Percentiles rank a stretch among this genome's conserved stretches.
These are phyloP conservation scores for Talaromyces sp. DNA, from an alignment of 2,329 filamentous ascomycete genomes.

Conservation along the genomic window DNA sequence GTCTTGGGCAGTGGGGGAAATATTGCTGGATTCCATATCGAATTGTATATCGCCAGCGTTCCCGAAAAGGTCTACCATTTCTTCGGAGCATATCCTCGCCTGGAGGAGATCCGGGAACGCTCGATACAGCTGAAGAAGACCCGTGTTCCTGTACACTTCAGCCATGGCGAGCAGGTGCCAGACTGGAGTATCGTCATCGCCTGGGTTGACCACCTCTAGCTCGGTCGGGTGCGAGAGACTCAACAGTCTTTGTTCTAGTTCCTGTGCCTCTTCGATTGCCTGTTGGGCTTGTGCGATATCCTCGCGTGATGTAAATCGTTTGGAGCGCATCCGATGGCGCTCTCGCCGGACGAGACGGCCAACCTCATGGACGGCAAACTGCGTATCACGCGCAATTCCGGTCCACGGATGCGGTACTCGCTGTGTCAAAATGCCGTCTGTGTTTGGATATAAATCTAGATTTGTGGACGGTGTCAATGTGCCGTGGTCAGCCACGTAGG, in stretches of 20 bases:
- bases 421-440: slow-evolving; percentile 27
- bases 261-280: slow-evolving; percentile 31
- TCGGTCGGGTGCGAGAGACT: slow-evolving; percentile 42
- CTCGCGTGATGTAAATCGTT: slow-evolving; percentile 32
- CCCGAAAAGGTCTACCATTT: neutral
- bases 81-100: slow-evolving; percentile 31
- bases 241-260: slow-evolving; percentile 46
- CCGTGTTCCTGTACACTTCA: slow-evolving; percentile 49
- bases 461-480: slow-evolving; percentile 22
- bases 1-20: slow-evolving; percentile 19
- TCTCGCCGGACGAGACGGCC: slow-evolving; percentile 36
- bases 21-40: slow-evolving; percentile 16
- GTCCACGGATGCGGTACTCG: slow-evolving; percentile 36
- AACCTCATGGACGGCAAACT: slow-evolving; percentile 41
- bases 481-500: slow-evolving; percentile 46
- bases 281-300: slow-evolving; percentile 27
- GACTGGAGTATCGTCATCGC: slow-evolving; percentile 49
- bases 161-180: slow-evolving; percentile 51
- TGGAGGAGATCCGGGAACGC: slow-evolving; percentile 49
- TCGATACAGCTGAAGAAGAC: slow-evolving; percentile 51
- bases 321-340: slow-evolving; percentile 28
- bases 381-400: slow-evolving; percentile 32
- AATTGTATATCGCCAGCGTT: neutral
- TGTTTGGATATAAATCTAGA: slow-evolving; percentile 14
- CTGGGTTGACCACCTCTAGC: slow-evolving; percentile 46